Evolutionary conservation across 2,329 filamentous ascomycete genomes (phyloP), one percentile per base, ranked within the genome.

Genomic region (Phaeophleospora eucalypticola): DNA sequence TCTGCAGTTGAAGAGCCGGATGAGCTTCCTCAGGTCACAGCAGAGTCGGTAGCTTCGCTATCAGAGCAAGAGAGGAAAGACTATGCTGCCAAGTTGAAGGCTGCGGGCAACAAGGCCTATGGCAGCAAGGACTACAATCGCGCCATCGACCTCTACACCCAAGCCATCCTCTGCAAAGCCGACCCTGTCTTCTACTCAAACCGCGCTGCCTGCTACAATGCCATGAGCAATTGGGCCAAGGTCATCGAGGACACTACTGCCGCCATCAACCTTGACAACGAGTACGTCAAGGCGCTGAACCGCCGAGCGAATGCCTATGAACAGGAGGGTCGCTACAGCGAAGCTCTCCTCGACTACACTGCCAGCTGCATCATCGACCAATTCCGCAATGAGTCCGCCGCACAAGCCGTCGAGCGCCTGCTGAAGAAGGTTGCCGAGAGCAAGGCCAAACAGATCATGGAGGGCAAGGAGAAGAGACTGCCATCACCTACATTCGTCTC

Each of bases 121-220:
- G 89, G 89, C 51, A 83, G 84, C 58, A 97, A 96, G 74, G 87
- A 95, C 64, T 96, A 96, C 73, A 85, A 89, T 71, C 83, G 82
- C 62, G 93, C 93, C 58, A 98, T 98, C 65, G 86, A 90, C 3
- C 82, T 98, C 29, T 98, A 98, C 73, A 87, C 87, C 58, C 88
- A 95, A 74, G 93, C 93, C 41, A 95, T 98, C 61, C 75, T 97
- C 42, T 97, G 93, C 84, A 95, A 93, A 74, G 86, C 90, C 48
- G 93, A 98, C 65, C 89, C 93, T 24, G 90, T 98, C 68, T 98
- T 93, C 78, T 98, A 94, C 79, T 97, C 93, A 55, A 98, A 98
- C 79, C 86, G 93, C 61, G 93, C 93, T 48, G 93, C 93, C 45
- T 98, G 93, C 79, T 94, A 89, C 75, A 97, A 95, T 68, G 89